Evolutionary conservation across 345 rosid genomes (phyloP).

Genomic region (Anacardium occidentale): DNA sequence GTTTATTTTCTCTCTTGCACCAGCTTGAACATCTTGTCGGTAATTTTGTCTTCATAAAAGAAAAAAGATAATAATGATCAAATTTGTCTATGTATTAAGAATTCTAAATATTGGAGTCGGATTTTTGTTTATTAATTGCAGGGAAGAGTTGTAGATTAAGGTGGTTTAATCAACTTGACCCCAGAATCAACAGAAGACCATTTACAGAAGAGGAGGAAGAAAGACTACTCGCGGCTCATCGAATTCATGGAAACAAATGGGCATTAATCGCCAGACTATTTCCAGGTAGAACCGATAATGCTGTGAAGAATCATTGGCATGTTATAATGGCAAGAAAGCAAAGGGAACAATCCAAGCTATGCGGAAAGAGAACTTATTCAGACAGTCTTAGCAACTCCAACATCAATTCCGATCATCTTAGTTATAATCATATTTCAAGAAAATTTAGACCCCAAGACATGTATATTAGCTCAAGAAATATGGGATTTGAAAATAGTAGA

Average conservation of each 20-base stretch:
- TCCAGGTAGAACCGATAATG: constrained; percentile 59
- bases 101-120: no score
- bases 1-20: no score
- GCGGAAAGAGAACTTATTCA: constrained; percentile 39
- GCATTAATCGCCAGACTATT: constrained; percentile 53
- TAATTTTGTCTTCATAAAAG: no score
- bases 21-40: no score
- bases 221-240: constrained; percentile 48
- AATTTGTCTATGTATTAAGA: background rate
- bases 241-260: constrained; percentile 61
- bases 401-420: constrained; percentile 3
- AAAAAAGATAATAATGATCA: background rate
- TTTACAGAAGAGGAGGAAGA: constrained; percentile 61
- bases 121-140: constrained; percentile 4
- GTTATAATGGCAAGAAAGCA: constrained; percentile 57
- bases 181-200: constrained; percentile 53
- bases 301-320: constrained; percentile 65
- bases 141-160: constrained; percentile 67
- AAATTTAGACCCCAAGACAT: constrained; percentile 32
- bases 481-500: constrained; percentile 31
- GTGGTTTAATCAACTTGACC: constrained; percentile 65
- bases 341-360: constrained; percentile 39
- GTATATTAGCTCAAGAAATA: constrained; percentile 25
- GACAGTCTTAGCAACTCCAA: constrained; percentile 22
- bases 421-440: constrained; percentile 10